phyloP scores from a whole-genome alignment of 208 protist species.

The Tetramitus jugosus region DNA sequence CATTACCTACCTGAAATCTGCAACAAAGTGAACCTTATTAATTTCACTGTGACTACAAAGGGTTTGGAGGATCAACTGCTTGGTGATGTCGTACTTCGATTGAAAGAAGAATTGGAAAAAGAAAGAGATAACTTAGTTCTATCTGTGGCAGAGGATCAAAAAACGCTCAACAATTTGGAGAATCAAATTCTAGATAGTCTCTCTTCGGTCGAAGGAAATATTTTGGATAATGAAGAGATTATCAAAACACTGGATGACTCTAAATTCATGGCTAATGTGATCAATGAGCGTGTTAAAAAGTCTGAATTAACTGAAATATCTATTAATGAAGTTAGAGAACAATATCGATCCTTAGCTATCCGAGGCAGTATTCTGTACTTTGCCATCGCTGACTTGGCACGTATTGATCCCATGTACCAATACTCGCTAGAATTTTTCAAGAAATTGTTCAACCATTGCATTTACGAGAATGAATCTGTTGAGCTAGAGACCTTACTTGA shows the following conservation, averaged over 20 bases:
- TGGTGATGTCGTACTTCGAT: constrained; percentile 78
- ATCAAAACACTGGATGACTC: constrained; percentile 82
- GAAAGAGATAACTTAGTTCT: constrained; percentile 85
- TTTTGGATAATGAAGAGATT: constrained; percentile 86
- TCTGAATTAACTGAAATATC: constrained; percentile 80
- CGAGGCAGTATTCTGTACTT: constrained; percentile 88
- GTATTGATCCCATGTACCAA: constrained; percentile 96
- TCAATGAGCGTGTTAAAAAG: constrained; percentile 69
- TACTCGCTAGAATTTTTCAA: constrained; percentile 95
- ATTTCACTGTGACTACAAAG: constrained; percentile 92
- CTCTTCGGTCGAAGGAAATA: constrained; percentile 71
- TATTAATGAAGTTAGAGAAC: constrained; percentile 71
- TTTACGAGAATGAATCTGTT: constrained; percentile 47
- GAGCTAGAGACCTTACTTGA: constrained; percentile 64
- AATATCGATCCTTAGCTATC: constrained; percentile 73
- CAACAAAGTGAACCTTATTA: constrained; percentile 87
- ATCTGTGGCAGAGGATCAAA: constrained; percentile 75
- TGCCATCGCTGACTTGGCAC: constrained; percentile 73
- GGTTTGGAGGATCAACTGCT: constrained; percentile 89
- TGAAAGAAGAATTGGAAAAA: constrained; percentile 80
- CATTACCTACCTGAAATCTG: constrained; percentile 87
- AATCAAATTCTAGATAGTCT: constrained; percentile 78
- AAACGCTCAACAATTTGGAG: constrained; percentile 78
- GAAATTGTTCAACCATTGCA: constrained; percentile 61
- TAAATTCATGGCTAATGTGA: constrained; percentile 72